Percentiles rank a stretch among this genome's conserved stretches.
phyloP scores from a whole-genome alignment of 179 eudicot genomes.

The Drosera spatulata region DNA sequence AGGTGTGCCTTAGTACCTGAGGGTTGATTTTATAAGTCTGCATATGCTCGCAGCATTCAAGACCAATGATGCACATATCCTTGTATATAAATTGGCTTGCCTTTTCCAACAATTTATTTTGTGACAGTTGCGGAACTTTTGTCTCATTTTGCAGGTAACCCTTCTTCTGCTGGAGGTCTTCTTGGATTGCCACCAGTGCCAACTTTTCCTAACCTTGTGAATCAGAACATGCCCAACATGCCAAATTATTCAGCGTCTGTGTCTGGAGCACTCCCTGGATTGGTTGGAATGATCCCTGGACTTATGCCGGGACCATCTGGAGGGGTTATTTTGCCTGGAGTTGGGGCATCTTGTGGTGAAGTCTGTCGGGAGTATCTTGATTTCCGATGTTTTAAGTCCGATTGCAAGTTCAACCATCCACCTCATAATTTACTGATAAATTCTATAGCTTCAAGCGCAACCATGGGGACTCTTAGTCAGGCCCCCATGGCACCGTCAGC shows the following conservation, averaged over 20 bases:
- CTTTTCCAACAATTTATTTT: too few species aligned
- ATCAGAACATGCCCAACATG: conserved; percentile 99
- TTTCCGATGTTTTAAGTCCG: conserved; percentile 74
- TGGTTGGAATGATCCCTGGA: conserved; percentile 94
- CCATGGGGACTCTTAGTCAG: conserved; percentile 87
- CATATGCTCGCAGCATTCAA: too few species aligned
- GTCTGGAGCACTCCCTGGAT: conserved; percentile 82
- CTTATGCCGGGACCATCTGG: conserved; percentile 79
- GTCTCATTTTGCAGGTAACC: conserved; percentile 33
- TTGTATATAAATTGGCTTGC: too few species aligned
- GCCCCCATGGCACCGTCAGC: conserved; percentile 99
- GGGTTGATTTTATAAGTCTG: too few species aligned
- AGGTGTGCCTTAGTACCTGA: too few species aligned
- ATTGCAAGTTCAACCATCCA: conserved; percentile 86
- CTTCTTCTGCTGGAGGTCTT: conserved; percentile 53
- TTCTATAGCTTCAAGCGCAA: conserved; percentile 78
- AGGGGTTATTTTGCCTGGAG: conserved; percentile 87
- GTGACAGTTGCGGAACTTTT: too few species aligned
- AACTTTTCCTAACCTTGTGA: conserved; percentile 62
- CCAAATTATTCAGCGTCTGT: conserved; percentile 97
- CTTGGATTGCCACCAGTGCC: conserved; percentile 68
- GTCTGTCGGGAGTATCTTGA: conserved; percentile 79
- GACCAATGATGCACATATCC: too few species aligned
- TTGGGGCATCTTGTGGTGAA: conserved; percentile 92
- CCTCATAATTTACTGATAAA: conserved; percentile 78